Conservation (phyloP, 805 yeast species). For the Yarrowia divulgata region DNA sequence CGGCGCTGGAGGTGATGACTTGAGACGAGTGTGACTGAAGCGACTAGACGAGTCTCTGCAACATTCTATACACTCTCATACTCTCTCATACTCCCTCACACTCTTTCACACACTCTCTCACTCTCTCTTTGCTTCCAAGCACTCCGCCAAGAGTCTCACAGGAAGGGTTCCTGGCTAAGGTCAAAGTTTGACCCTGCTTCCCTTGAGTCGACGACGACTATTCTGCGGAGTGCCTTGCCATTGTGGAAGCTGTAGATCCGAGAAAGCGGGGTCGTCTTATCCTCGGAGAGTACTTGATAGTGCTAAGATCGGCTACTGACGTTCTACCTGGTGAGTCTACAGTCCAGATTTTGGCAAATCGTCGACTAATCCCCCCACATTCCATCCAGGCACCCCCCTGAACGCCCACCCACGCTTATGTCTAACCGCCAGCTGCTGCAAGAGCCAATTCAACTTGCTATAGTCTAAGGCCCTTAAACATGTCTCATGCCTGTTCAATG, state of each 20-base stretch:
- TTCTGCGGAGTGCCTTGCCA: too few relatives aligned
- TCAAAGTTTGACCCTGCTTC: constrained; percentile 25
- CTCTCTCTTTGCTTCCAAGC: neutral
- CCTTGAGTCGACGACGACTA: neutral
- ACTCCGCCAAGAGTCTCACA: constrained; percentile 4
- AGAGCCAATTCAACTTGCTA: neutral
- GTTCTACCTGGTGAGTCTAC: too few relatives aligned
- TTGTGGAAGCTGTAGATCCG: too few relatives aligned
- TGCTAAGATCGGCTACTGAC: too few relatives aligned
- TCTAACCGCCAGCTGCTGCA: neutral
- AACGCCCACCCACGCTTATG: neutral
- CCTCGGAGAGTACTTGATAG: too few relatives aligned
- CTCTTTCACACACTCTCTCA: too few relatives aligned
- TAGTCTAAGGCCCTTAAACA: neutral
- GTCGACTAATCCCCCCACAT: too few relatives aligned
- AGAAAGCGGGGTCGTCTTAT: too few relatives aligned
- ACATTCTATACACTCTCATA: too few relatives aligned
- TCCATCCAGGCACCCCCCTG: neutral
- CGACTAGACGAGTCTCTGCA: too few relatives aligned
- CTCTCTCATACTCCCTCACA: neutral
- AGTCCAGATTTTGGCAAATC: too few relatives aligned
- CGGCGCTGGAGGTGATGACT: too few relatives aligned
- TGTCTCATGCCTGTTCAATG: constrained; percentile 14
- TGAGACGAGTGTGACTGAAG: neutral
- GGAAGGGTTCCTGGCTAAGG: constrained; percentile 8